Evolutionary conservation across 805 yeast species (phyloP).

Genomic region (Suhomyces xylopsoci): DNA sequence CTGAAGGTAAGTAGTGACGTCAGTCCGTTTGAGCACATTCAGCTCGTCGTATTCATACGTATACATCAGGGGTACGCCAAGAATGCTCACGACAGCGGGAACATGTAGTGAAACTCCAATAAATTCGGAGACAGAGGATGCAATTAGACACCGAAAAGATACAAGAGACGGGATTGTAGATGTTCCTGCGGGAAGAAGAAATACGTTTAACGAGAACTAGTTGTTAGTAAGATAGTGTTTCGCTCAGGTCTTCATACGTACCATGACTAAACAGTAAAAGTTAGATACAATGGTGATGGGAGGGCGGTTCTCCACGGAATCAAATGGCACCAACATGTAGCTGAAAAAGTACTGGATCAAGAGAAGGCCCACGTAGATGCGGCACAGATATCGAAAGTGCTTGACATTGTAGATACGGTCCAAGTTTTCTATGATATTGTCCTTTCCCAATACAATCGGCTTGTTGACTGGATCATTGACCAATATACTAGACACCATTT

Average conservation of each 20-base stretch:
- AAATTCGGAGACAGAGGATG: neutral
- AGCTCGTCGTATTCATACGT: conserved; percentile 22
- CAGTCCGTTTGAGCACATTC: conserved; percentile 14
- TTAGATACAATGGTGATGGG: conserved; percentile 18
- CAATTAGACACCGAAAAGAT: neutral
- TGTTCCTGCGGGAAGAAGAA: conserved; percentile 21
- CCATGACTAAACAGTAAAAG: conserved; percentile 13
- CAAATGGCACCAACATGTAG: conserved; percentile 33
- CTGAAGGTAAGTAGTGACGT: conserved; percentile 30
- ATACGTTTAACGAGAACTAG: conserved; percentile 18
- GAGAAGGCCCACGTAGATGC: conserved; percentile 20
- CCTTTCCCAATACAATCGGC: neutral
- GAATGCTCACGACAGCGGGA: conserved; percentile 16
- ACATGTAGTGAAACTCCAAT: conserved; percentile 15
- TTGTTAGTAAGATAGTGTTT: neutral
- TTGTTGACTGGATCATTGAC: neutral
- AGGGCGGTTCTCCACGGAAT: conserved; percentile 32
- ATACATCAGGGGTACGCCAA: conserved; percentile 23
- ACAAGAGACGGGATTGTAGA: conserved; percentile 11
- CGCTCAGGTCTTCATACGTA: neutral
- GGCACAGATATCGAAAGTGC: conserved; percentile 10
- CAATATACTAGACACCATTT: neutral
- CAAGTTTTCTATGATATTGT: neutral
- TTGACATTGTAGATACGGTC: conserved; percentile 15
- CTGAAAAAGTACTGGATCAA: conserved; percentile 27